Percentiles rank a stretch among this genome's conserved stretches.
Conservation (phyloP, 768 basidiomycete species). For the Auriscalpium orientale region DNA sequence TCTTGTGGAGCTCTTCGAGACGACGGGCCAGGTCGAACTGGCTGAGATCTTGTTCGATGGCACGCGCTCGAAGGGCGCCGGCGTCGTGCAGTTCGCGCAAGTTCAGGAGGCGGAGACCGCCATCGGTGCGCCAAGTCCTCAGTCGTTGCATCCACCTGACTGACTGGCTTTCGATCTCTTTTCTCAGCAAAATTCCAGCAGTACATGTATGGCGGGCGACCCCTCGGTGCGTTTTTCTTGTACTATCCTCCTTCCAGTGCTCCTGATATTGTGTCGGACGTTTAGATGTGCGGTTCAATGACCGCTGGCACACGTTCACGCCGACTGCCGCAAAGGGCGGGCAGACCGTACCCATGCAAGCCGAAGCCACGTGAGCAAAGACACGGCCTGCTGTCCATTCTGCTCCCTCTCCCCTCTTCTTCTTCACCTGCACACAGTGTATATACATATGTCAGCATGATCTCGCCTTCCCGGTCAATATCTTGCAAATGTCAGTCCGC, state of each 20-base stretch:
- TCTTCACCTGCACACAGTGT: no score
- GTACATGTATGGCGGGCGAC: constrained; percentile 91
- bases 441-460: no score
- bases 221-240: constrained; percentile 49
- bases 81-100: constrained; percentile 91
- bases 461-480: no score
- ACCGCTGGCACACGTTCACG: constrained; percentile 91
- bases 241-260: neutral
- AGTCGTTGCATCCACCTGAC: neutral
- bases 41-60: constrained; percentile 95
- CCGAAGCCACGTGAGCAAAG: constrained; percentile 30
- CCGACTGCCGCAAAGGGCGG: constrained; percentile 86
- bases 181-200: constrained; percentile 81
- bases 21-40: constrained; percentile 88
- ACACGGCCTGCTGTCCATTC: no score
- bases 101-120: constrained; percentile 89
- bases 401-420: no score
- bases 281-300: constrained; percentile 88
- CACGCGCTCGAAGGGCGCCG: constrained; percentile 87
- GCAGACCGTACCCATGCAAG: constrained; percentile 58
- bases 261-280: constrained; percentile 3
- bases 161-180: neutral
- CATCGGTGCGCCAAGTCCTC: constrained; percentile 51
- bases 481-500: no score
- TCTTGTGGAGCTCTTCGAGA: constrained; percentile 95